A percentile compares a stretch with the other conserved stretches of the same genome.
Conservation (phyloP, 129 eudicot species). For the Erigeron canadensis region DNA sequence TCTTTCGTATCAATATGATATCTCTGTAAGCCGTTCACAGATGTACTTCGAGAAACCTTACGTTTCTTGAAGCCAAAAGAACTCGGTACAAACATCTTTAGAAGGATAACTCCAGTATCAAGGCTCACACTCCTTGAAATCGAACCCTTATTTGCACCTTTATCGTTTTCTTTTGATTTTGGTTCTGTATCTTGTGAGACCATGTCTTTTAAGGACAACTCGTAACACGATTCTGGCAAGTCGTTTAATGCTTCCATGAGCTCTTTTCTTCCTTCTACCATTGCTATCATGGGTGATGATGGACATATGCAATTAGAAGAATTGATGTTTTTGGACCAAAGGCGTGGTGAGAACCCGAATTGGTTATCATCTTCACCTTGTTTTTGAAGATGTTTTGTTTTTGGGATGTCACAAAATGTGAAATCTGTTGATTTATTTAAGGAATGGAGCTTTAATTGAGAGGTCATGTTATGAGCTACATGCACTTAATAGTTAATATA, state of each 20-base stretch:
- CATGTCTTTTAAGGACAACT: slow-evolving; percentile 27
- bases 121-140: slow-evolving; percentile 56
- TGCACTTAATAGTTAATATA: too few species aligned
- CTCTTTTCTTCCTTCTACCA: slow-evolving; percentile 28
- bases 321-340: slow-evolving; percentile 17
- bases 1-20: slow-evolving; percentile 23
- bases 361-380: neutral
- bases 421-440: slow-evolving; percentile 16
- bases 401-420: slow-evolving; percentile 32
- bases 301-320: neutral
- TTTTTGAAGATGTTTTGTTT: neutral
- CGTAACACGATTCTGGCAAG: neutral
- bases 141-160: slow-evolving; percentile 4
- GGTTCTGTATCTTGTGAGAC: slow-evolving; percentile 17
- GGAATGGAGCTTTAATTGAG: slow-evolving; percentile 24
- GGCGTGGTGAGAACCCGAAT: slow-evolving; percentile 17
- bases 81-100: slow-evolving; percentile 35
- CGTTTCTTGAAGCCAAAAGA: slow-evolving; percentile 16
- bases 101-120: slow-evolving; percentile 52
- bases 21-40: slow-evolving; percentile 1
- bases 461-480: slow-evolving; percentile 16
- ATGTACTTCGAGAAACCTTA: neutral
- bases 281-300: slow-evolving; percentile 6
- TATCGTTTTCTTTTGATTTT: neutral
- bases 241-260: slow-evolving; percentile 21